Base-by-base conservation (phyloP, 148 eudicot species). In the Dianthus caryophyllus region DNA sequence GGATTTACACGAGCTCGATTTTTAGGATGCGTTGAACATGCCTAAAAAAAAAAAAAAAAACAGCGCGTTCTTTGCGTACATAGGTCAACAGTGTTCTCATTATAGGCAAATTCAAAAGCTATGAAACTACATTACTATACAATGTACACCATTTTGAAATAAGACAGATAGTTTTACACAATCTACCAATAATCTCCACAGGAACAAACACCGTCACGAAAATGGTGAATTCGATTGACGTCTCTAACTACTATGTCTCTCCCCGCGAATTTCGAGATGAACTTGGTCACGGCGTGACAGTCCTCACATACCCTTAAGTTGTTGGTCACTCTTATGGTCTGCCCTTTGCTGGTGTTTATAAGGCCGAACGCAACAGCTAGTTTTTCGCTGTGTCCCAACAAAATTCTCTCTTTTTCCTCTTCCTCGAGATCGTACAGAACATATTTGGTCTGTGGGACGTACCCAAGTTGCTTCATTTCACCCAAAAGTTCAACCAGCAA, bases 281-380 rank as follows among this genome's bases (percentile, higher is more conserved):
- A 84, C 80, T 88, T 94, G 26, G 90, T 94, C 69, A 94, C 78
- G 61, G 87, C 76, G 72, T 94, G 98, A 73, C 98, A 94, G 72
- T 94, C 97, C 79, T 94, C 96, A 72, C 98, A 94, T 53, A 94
- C 58, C 75, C 98, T 83, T 73, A 94, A 75, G 79, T 94, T 94
- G 88, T 90, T 94, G 46, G 88, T 83, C 56, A 94, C 82, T 77
- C 97, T 77, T 22, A 94, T 90, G 9, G 85, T 76, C 53, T 82
- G 80, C 21, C 96, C 92, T 68, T 67, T 83, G 25, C 81, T 82
- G 61, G 76, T 83, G 70, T 90, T 90, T 49, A 94, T 88, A 46
- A 94, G 78, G 53, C 98, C 98, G 17, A 89, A 94, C 0, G 84
- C 96, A 73, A 94, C 90, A 48, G 97, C 98, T 27, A 90, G 75